A percentile compares a stretch with the other conserved stretches of the same genome.
Evolutionary conservation across 129 eudicot species (phyloP).

Genomic region (Solidago caesia): DNA sequence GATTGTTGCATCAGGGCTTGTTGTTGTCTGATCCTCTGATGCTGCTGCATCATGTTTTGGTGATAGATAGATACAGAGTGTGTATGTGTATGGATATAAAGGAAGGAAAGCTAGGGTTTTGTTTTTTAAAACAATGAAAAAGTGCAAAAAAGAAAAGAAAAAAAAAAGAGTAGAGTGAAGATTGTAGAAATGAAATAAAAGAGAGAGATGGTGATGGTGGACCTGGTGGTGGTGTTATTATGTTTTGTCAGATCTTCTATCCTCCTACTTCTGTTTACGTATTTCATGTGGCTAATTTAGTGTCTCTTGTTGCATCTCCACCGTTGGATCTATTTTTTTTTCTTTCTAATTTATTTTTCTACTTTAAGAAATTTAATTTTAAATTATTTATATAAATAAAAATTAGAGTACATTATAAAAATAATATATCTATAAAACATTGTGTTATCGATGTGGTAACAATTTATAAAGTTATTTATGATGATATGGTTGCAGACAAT

Average conservation of each 20-base stretch:
- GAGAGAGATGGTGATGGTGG: slow-evolving; percentile 31
- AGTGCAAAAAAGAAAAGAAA: background rate
- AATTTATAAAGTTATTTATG: no score
- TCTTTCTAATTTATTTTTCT: background rate
- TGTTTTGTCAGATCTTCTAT: slow-evolving; percentile 30
- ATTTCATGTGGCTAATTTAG: slow-evolving; percentile 23
- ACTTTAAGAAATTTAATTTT: background rate
- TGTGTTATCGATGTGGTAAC: no score
- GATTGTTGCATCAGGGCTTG: slow-evolving; percentile 69
- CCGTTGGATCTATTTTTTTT: slow-evolving; percentile 21
- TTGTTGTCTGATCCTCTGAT: slow-evolving; percentile 56
- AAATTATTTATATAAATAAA: background rate
- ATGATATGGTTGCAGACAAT: no score
- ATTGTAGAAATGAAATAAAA: slow-evolving; percentile 23
- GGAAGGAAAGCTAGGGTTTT: slow-evolving; percentile 36
- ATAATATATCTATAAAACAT: no score
- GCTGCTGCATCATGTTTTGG: slow-evolving; percentile 53
- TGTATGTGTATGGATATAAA: slow-evolving; percentile 14
- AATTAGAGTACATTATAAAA: no score
- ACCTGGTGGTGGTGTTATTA: slow-evolving; percentile 23
- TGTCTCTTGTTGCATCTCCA: slow-evolving; percentile 7
- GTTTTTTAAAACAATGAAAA: background rate
- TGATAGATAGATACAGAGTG: slow-evolving; percentile 9
- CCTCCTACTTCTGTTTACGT: background rate
- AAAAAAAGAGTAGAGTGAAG: slow-evolving; percentile 17